A percentile compares a stretch with the other conserved stretches of the same genome.
Evolutionary conservation across 208 protist species (phyloP).

Genomic region (Porcisia hertigi): DNA sequence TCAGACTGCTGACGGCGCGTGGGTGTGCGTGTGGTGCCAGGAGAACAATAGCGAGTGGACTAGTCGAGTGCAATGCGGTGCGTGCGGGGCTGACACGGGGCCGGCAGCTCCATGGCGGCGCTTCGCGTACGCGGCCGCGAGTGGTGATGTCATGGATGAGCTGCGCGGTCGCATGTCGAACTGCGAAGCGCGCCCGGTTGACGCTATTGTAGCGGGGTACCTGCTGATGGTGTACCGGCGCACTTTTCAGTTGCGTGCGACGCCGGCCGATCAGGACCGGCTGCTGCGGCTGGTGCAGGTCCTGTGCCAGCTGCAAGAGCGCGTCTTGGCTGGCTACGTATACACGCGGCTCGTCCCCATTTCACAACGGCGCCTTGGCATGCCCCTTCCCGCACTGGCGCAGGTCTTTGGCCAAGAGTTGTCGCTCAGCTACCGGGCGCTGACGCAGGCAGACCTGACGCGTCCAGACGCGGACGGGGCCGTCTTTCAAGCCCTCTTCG

Average conservation of each 20-base stretch:
- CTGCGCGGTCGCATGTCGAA: slow-evolving; percentile 74
- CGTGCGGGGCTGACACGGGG: slow-evolving; percentile 81
- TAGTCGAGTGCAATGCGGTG: slow-evolving; percentile 65
- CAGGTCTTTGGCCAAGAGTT: slow-evolving; percentile 39
- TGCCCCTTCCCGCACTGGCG: slow-evolving; percentile 15
- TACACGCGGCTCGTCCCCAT: slow-evolving; percentile 74
- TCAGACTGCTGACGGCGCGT: slow-evolving; percentile 44
- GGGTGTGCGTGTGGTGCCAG: slow-evolving; percentile 87
- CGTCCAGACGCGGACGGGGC: slow-evolving; percentile 36
- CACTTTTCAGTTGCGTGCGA: slow-evolving; percentile 68
- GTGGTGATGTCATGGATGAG: slow-evolving; percentile 63
- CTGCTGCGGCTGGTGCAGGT: slow-evolving; percentile 58
- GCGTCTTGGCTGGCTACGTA: slow-evolving; percentile 79
- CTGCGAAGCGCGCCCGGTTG: slow-evolving; percentile 50
- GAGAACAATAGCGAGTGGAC: slow-evolving; percentile 69
- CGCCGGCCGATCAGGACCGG: slow-evolving; percentile 70
- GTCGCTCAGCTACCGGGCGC: slow-evolving; percentile 32
- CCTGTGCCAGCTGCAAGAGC: slow-evolving; percentile 72
- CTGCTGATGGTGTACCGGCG: slow-evolving; percentile 85
- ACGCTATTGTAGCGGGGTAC: slow-evolving; percentile 80
- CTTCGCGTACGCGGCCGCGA: slow-evolving; percentile 55
- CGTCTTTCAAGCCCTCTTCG: slow-evolving; percentile 70
- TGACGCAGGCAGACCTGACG: slow-evolving; percentile 19
- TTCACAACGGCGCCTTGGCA: slow-evolving; percentile 19
- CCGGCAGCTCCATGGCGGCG: slow-evolving; percentile 71